phyloP scores from a whole-genome alignment of 352 stramenopile genomes.

The Blastocystis hominis region DNA sequence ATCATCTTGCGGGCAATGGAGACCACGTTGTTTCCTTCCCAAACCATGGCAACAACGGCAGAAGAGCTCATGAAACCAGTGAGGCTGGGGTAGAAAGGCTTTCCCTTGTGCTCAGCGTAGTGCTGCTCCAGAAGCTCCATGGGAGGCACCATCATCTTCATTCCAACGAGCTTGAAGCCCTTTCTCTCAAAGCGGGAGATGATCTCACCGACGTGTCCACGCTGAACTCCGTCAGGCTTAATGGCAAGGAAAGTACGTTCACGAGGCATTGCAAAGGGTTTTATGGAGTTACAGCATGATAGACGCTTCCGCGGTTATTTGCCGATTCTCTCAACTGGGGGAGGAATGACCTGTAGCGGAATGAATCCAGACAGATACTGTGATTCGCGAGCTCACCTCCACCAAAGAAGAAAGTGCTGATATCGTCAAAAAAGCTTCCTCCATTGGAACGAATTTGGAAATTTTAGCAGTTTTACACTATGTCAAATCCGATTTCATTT shows the following conservation, averaged over 20 bases:
- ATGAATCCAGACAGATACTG: background rate
- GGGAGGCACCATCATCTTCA: constrained; percentile 78
- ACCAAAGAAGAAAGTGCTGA: too few relatives aligned
- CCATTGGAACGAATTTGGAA: too few relatives aligned
- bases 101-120: constrained; percentile 83
- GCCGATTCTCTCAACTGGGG: background rate
- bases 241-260: constrained; percentile 68
- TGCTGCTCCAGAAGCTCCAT: constrained; percentile 74
- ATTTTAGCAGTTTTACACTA: background rate
- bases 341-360: background rate
- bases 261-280: background rate
- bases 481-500: constrained; percentile 20
- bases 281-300: background rate
- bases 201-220: constrained; percentile 82
- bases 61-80: constrained; percentile 89
- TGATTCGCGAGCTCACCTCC: too few relatives aligned
- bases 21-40: constrained; percentile 82
- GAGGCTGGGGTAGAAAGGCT: constrained; percentile 80
- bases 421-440: too few relatives aligned
- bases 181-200: constrained; percentile 92
- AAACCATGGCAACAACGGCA: constrained; percentile 69
- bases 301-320: background rate
- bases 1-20: constrained; percentile 86
- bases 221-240: constrained; percentile 94
- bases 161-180: constrained; percentile 88